Evolutionary conservation across 2,329 filamentous ascomycete genomes (phyloP).

Genomic region (Alternaria triticina): DNA sequence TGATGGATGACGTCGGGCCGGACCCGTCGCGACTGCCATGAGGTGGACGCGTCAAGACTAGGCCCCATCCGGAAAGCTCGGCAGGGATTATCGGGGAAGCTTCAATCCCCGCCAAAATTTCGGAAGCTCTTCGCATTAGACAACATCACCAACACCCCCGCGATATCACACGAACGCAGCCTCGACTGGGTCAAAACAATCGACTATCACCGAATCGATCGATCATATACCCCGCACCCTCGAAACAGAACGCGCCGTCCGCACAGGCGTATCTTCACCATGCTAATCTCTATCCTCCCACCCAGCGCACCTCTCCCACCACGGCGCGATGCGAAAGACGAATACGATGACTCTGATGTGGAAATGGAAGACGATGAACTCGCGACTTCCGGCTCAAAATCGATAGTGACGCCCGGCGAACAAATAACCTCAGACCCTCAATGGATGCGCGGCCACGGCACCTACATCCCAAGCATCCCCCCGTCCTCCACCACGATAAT

Average conservation of each 20-base stretch:
- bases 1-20: conserved; percentile 34
- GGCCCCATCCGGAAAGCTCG: conserved; percentile 11
- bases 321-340: conserved; percentile 45
- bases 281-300: conserved; percentile 67
- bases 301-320: conserved; percentile 50
- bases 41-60: conserved; percentile 17
- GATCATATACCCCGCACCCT: neutral
- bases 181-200: neutral
- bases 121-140: conserved; percentile 15
- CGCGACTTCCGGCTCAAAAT: conserved; percentile 35
- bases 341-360: conserved; percentile 57
- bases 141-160: neutral
- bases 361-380: conserved; percentile 56
- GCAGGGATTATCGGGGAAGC: conserved; percentile 17
- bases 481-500: conserved; percentile 69
- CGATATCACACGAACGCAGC: neutral
- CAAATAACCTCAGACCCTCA: conserved; percentile 89
- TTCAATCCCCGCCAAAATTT: conserved; percentile 41
- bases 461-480: conserved; percentile 68
- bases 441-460: conserved; percentile 98
- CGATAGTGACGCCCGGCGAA: conserved; percentile 87
- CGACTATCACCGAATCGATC: neutral
- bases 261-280: conserved; percentile 36
- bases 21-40: conserved; percentile 13
- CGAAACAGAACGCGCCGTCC: neutral